phyloP scores from a whole-genome alignment of 129 eudicot genomes.

The Artemisia tridentata region DNA sequence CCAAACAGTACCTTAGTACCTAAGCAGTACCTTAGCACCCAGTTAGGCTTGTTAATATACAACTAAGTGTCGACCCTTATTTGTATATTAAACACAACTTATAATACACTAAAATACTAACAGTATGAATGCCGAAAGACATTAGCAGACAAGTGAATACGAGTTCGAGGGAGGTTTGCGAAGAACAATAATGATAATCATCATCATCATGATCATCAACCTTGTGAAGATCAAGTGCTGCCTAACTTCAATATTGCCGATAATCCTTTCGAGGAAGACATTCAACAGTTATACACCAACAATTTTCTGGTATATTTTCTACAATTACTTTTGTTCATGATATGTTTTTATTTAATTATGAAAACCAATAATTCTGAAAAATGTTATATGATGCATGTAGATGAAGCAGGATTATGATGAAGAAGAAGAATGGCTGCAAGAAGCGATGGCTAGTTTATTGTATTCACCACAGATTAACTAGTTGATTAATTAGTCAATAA shows the following conservation, averaged over 20 bases:
- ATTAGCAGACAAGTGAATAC: constrained; percentile 80
- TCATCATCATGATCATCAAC: constrained; percentile 45
- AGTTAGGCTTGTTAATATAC: too few species aligned
- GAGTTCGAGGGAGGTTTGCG: constrained; percentile 93
- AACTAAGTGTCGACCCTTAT: too few species aligned
- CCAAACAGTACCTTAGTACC: too few species aligned
- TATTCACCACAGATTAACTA: constrained; percentile 38
- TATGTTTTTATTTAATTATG: neutral
- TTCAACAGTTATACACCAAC: constrained; percentile 25
- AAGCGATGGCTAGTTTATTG: constrained; percentile 73
- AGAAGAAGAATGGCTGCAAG: constrained; percentile 73
- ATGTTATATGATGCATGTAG: constrained; percentile 32
- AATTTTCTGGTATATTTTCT: constrained; percentile 35
- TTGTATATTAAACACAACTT: too few species aligned
- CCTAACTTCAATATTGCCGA: constrained; percentile 24
- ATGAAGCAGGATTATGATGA: constrained; percentile 54
- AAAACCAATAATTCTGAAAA: neutral
- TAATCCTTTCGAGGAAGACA: constrained; percentile 26
- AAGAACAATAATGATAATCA: constrained; percentile 57
- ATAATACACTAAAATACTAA: too few species aligned
- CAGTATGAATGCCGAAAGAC: constrained; percentile 95
- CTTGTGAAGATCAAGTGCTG: constrained; percentile 38
- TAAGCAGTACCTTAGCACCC: too few species aligned
- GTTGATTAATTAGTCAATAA: constrained; percentile 5
- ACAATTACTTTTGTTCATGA: neutral